These are phyloP conservation scores for Iodosphaeria phyllophila DNA, from an alignment of 2,329 filamentous ascomycete genomes.

Conservation along the genomic window DNA sequence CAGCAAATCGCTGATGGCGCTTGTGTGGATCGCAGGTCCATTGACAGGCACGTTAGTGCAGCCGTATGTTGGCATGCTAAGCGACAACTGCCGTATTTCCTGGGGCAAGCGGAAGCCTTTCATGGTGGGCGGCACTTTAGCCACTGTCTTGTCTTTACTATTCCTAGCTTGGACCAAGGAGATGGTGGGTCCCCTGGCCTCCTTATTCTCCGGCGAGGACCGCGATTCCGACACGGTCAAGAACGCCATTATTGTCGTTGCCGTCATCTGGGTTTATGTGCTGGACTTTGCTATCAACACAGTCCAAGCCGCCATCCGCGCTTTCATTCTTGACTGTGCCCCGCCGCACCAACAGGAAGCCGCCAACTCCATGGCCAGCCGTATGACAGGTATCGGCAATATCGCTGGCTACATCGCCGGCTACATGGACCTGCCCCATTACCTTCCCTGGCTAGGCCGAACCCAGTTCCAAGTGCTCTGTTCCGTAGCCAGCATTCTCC, in stretches of 20 bases:
- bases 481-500: slow-evolving; percentile 59
- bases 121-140: slow-evolving; percentile 51
- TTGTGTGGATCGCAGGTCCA: slow-evolving; percentile 73
- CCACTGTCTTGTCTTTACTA: slow-evolving; percentile 49
- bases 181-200: slow-evolving; percentile 47
- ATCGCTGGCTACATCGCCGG: slow-evolving; percentile 81
- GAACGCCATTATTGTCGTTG: slow-evolving; percentile 51
- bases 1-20: slow-evolving; percentile 65
- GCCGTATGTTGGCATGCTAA: slow-evolving; percentile 66
- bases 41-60: slow-evolving; percentile 64
- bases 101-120: slow-evolving; percentile 74
- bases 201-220: slow-evolving; percentile 53
- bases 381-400: slow-evolving; percentile 72
- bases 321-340: slow-evolving; percentile 85
- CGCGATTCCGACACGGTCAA: slow-evolving; percentile 45
- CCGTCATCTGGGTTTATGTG: slow-evolving; percentile 74
- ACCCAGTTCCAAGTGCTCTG: slow-evolving; percentile 90
- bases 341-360: slow-evolving; percentile 85
- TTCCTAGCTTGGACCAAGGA: slow-evolving; percentile 58
- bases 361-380: slow-evolving; percentile 86
- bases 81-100: slow-evolving; percentile 53
- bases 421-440: slow-evolving; percentile 58
- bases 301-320: slow-evolving; percentile 81
- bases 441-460: slow-evolving; percentile 63
- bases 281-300: slow-evolving; percentile 89